Evolutionary conservation across 352 stramenopile species (phyloP).

Genomic region (Salisapilia sapeloensis): DNA sequence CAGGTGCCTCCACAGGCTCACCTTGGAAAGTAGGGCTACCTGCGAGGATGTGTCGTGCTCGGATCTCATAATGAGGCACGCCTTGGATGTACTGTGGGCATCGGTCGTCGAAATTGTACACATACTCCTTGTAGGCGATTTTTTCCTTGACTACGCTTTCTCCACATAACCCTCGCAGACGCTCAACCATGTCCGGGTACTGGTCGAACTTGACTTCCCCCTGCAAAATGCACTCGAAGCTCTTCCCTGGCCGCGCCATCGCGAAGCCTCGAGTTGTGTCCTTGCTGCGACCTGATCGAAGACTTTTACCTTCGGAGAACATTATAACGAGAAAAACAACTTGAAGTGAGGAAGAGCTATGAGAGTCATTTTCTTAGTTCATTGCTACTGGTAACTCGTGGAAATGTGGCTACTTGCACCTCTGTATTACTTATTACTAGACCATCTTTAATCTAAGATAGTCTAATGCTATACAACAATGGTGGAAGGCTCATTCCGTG

Average conservation of each 20-base stretch:
- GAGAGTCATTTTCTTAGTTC: too few relatives aligned
- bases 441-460: too few relatives aligned
- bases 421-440: too few relatives aligned
- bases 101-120: slow-evolving; percentile 82
- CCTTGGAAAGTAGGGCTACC: slow-evolving; percentile 69
- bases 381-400: too few relatives aligned
- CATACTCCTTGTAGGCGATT: slow-evolving; percentile 80
- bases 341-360: too few relatives aligned
- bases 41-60: slow-evolving; percentile 64
- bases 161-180: slow-evolving; percentile 50
- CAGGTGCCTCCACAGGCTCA: slow-evolving; percentile 52
- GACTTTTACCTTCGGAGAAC: too few relatives aligned
- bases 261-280: too few relatives aligned
- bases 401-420: too few relatives aligned
- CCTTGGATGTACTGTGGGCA: slow-evolving; percentile 76
- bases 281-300: too few relatives aligned
- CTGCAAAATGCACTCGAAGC: slow-evolving; percentile 70
- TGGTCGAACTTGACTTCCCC: slow-evolving; percentile 76
- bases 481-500: too few relatives aligned
- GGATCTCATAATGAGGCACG: slow-evolving; percentile 69
- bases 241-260: slow-evolving; percentile 54
- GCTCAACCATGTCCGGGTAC: slow-evolving; percentile 68
- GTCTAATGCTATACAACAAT: too few relatives aligned
- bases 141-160: slow-evolving; percentile 77
- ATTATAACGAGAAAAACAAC: too few relatives aligned